Evolutionary conservation across 2,329 filamentous ascomycete species (phyloP).

Genomic region (Diaporthe sp.): DNA sequence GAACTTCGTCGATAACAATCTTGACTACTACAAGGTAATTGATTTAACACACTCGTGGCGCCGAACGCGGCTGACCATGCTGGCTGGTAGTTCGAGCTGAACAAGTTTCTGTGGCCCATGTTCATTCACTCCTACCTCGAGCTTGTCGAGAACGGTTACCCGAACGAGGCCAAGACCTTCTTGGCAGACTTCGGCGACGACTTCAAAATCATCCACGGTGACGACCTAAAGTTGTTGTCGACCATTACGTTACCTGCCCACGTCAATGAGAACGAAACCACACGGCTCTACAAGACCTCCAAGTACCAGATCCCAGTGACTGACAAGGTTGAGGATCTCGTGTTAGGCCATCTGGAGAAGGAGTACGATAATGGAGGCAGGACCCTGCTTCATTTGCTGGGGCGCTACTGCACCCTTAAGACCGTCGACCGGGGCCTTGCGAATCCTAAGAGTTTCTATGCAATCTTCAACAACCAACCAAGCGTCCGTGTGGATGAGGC

Average conservation of each 20-base stretch:
- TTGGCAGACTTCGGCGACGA: conserved; percentile 75
- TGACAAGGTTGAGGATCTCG: conserved; percentile 55
- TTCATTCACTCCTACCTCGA: conserved; percentile 95
- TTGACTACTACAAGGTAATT: conserved; percentile 91
- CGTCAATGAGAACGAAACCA: conserved; percentile 80
- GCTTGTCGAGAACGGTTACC: conserved; percentile 79
- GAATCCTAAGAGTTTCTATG: conserved; percentile 74
- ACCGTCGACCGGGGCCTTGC: conserved; percentile 73
- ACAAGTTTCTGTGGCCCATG: conserved; percentile 90
- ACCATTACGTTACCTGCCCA: conserved; percentile 84
- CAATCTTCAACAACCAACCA: conserved; percentile 69
- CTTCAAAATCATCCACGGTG: conserved; percentile 84
- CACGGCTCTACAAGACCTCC: conserved; percentile 85
- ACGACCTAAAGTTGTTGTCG: conserved; percentile 84
- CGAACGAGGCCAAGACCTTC: conserved; percentile 80
- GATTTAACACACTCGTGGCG: no score
- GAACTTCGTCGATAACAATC: conserved; percentile 89
- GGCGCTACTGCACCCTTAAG: conserved; percentile 70
- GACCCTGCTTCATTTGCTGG: conserved; percentile 82
- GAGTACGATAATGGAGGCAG: conserved; percentile 85
- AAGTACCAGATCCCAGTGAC: conserved; percentile 94
- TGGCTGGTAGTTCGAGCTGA: conserved; percentile 79
- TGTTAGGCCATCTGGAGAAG: conserved; percentile 75
- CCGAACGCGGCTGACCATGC: conserved; percentile 42
- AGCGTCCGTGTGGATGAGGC: conserved; percentile 74